Evolutionary conservation across 1,139 yeast species (phyloP).

Genomic region (Candida labiduridarum): DNA sequence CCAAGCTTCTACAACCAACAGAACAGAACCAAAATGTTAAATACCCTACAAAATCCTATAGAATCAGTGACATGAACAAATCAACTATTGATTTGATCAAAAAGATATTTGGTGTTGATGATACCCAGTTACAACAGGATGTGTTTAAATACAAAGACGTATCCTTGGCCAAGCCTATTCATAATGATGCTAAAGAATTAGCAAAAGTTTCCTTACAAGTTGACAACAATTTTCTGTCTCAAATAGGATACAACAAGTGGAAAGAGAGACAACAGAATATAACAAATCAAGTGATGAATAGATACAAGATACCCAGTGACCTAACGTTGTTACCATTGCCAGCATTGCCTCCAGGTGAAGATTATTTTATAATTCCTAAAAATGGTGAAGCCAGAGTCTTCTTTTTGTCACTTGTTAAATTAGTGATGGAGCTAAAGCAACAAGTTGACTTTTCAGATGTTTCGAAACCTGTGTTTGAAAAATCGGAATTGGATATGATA

Average conservation of each 20-base stretch:
- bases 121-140: constrained; percentile 51
- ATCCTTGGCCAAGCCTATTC: constrained; percentile 45
- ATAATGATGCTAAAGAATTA: constrained; percentile 45
- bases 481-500: constrained; percentile 45
- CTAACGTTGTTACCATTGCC: constrained; percentile 34
- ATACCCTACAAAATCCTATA: constrained; percentile 49
- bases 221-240: constrained; percentile 33
- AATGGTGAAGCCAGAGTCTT: constrained; percentile 6
- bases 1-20: constrained; percentile 6
- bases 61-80: constrained; percentile 52
- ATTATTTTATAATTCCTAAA: constrained; percentile 46
- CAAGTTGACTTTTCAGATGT: constrained; percentile 11
- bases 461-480: constrained; percentile 33
- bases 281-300: constrained; percentile 38
- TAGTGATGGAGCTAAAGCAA: constrained; percentile 21
- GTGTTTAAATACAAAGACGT: constrained; percentile 42
- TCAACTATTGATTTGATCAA: constrained; percentile 38
- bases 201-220: neutral
- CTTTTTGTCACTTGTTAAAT: constrained; percentile 9
- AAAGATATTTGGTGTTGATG: constrained; percentile 44
- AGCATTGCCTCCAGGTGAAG: constrained; percentile 33
- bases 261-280: constrained; percentile 45
- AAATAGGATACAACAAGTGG: constrained; percentile 53
- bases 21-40: constrained; percentile 19
- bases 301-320: constrained; percentile 43